Percentiles rank a stretch among this genome's conserved stretches.
Evolutionary conservation across 345 rosid genomes (phyloP).

Genomic region (Anacardium occidentale): DNA sequence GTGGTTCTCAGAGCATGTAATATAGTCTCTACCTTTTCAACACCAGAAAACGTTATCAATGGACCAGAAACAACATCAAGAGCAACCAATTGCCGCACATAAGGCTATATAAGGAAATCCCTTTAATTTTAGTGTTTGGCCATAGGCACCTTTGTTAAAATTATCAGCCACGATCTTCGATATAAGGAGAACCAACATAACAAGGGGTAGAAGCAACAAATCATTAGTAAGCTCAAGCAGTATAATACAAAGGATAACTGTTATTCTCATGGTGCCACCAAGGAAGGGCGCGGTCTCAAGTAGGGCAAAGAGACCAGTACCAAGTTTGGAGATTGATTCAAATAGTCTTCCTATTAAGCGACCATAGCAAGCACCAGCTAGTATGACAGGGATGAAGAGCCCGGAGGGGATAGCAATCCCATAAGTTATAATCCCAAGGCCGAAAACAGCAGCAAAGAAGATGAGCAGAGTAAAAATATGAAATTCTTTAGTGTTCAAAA

Average conservation of each 20-base stretch:
- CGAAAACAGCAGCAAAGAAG: slow-evolving; percentile 53
- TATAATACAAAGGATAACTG: slow-evolving; percentile 68
- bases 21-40: slow-evolving; percentile 59
- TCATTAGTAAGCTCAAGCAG: slow-evolving; percentile 72
- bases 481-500: slow-evolving; percentile 58
- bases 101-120: slow-evolving; percentile 70
- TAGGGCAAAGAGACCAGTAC: slow-evolving; percentile 62
- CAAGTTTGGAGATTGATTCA: slow-evolving; percentile 45
- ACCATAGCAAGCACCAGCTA: slow-evolving; percentile 67
- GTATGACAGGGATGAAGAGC: slow-evolving; percentile 75
- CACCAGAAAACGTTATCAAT: slow-evolving; percentile 48
- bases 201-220: slow-evolving; percentile 62
- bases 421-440: slow-evolving; percentile 62
- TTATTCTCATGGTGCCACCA: slow-evolving; percentile 80
- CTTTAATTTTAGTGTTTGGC: slow-evolving; percentile 58
- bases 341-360: slow-evolving; percentile 62
- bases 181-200: slow-evolving; percentile 68
- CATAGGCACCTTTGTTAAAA: slow-evolving; percentile 66
- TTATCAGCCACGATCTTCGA: slow-evolving; percentile 64
- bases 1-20: slow-evolving; percentile 44
- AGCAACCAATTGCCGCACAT: slow-evolving; percentile 60
- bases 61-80: slow-evolving; percentile 61
- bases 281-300: slow-evolving; percentile 75
- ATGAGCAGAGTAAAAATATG: slow-evolving; percentile 47
- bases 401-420: slow-evolving; percentile 75